These are phyloP conservation scores for Pseudozyma sp. DNA, from an alignment of 1,284 basidiomycete species.

Conservation along the genomic window DNA sequence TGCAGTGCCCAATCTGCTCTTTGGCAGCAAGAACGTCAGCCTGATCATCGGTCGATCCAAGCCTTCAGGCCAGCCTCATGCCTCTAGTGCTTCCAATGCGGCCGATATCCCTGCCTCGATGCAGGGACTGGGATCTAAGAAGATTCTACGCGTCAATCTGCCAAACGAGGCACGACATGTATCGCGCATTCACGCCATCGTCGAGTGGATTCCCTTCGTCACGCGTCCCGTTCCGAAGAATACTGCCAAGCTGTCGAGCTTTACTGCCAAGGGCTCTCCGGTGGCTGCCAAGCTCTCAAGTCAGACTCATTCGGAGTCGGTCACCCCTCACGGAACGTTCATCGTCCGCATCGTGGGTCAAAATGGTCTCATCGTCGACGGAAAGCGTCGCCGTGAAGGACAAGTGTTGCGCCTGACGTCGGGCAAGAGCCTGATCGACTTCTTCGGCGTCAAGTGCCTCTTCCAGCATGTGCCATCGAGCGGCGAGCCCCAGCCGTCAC, in stretches of 20 bases:
- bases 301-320: slow-evolving; percentile 2
- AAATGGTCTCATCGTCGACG: slow-evolving; percentile 65
- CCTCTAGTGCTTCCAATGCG: slow-evolving; percentile 9
- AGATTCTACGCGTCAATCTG: slow-evolving; percentile 51
- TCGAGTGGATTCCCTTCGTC: slow-evolving; percentile 66
- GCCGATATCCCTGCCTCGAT: slow-evolving; percentile 33
- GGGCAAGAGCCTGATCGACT: slow-evolving; percentile 55
- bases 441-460: slow-evolving; percentile 57
- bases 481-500: slow-evolving; percentile 19
- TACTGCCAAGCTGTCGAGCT: slow-evolving; percentile 24
- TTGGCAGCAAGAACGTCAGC: slow-evolving; percentile 44
- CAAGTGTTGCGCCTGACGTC: slow-evolving; percentile 58
- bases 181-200: slow-evolving; percentile 62
- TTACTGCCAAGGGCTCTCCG: slow-evolving; percentile 33
- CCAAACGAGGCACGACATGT: slow-evolving; percentile 63
- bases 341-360: slow-evolving; percentile 64
- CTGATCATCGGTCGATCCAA: slow-evolving; percentile 54
- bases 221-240: slow-evolving; percentile 12
- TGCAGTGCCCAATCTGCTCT: slow-evolving; percentile 33
- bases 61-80: slow-evolving; percentile 42
- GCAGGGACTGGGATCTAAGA: slow-evolving; percentile 51
- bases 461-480: slow-evolving; percentile 40
- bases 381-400: slow-evolving; percentile 60
- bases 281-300: slow-evolving; percentile 14
- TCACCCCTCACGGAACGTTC: slow-evolving; percentile 50